Percentiles rank a stretch among this genome's conserved stretches.
Conservation (phyloP, 495 filamentous ascomycete genomes). For the Aspergillus diversus region DNA sequence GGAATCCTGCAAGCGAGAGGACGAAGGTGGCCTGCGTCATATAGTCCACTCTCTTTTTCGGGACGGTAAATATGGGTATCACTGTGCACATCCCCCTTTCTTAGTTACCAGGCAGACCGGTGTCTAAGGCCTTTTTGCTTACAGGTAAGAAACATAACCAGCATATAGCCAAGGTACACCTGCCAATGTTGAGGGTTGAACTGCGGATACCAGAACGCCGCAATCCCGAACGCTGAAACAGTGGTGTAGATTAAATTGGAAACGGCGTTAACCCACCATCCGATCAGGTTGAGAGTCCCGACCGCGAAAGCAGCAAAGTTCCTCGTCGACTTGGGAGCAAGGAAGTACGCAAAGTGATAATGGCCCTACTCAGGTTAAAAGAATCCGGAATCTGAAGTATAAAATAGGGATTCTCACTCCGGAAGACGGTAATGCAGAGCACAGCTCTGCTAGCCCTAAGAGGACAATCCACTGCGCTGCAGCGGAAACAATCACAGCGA, state of each 20-base stretch:
- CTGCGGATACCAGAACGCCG: conserved; percentile 28
- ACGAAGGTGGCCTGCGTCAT: conserved; percentile 25
- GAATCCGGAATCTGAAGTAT: background rate
- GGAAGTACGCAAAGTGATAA: conserved; percentile 38
- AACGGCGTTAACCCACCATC: conserved; percentile 31
- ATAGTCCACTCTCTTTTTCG: conserved; percentile 20
- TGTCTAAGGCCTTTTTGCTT: too few relatives aligned
- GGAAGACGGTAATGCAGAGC: conserved; percentile 34
- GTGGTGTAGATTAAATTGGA: conserved; percentile 25
- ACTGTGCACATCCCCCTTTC: background rate
- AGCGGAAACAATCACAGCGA: conserved; percentile 25
- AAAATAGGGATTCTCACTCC: conserved; percentile 22
- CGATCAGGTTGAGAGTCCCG: conserved; percentile 34
- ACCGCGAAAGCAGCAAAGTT: conserved; percentile 35
- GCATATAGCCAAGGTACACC: conserved; percentile 30
- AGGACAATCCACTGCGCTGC: conserved; percentile 33
- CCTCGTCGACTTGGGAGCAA: conserved; percentile 28
- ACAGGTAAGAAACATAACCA: conserved; percentile 22
- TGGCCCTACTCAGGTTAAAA: conserved; percentile 23
- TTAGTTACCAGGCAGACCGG: background rate
- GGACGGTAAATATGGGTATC: conserved; percentile 25
- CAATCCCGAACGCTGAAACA: conserved; percentile 28
- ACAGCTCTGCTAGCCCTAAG: conserved; percentile 32
- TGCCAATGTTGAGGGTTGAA: conserved; percentile 33
- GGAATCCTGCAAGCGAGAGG: conserved; percentile 26